Base-by-base conservation (phyloP, 2,329 filamentous ascomycete species). In the Calonectria pteridis region DNA sequence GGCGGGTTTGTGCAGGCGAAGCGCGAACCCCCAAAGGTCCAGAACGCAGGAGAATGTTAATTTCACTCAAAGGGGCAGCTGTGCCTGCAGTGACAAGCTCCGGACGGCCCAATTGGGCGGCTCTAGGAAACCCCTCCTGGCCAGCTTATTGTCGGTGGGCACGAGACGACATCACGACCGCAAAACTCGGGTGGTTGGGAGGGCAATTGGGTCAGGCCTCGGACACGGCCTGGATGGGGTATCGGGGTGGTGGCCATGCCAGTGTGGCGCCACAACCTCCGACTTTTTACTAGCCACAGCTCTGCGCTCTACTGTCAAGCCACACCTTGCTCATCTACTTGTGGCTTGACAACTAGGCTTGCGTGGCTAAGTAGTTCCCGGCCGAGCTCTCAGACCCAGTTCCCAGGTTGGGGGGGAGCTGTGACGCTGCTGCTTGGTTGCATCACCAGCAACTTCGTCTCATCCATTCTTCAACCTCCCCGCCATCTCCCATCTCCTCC, bases 371-470 rank as follows among this genome's bases (percentile, higher is more conserved):
- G 66, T 66, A 62, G 55, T 28, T 62, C 40, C 58, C 40, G 64
- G 65, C 37, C 55, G 37, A 76, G 73, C 71, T 73, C 67, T 59
- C 64, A 49, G 40, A 62, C 64, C 70, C 28, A 71, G 67, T 71
- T 79, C 71, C 75, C 75, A 75, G 49, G 69, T 76, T 68, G 70
- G 71, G 71, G 53, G 49, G 59, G 65, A 69, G 69, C 69, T 78
- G 73, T 80, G 78, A 79, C 77, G 78, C 78, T 80, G 74, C 77
- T 73, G 75, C 78, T 77, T 75, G 77, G 80, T 80, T 81, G 77
- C 80, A 81, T 81, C 80, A 81, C 80, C 79, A 81, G 68, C 77
- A 73, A 79, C 76, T 72, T 77, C 77, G 77, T 79, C 76, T 72
- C 74, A 78, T 76, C 78, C 71, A 71, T 75, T 73, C 73, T 72